phyloP scores from a whole-genome alignment of 2,329 filamentous ascomycete species.

The Boeremia lycopersici region DNA sequence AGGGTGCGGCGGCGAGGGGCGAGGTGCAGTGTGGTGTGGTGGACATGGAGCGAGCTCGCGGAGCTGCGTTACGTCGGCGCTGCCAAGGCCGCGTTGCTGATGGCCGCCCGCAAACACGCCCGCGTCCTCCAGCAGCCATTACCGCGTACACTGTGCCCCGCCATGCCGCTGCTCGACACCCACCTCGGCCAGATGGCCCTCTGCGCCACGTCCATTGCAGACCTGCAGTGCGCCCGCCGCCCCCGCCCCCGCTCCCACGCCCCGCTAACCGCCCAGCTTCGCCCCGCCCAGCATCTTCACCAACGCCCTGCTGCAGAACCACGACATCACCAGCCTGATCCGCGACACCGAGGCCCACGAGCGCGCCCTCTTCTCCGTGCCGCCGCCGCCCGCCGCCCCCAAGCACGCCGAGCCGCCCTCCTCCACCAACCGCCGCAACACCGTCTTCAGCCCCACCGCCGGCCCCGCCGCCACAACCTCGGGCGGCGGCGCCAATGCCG shows the following conservation, averaged over 20 bases:
- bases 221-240: slow-evolving; percentile 49
- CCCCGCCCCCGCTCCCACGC: not conserved
- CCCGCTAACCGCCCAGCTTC: slow-evolving; percentile 64
- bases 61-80: slow-evolving; percentile 16
- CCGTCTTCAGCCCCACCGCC: slow-evolving; percentile 52
- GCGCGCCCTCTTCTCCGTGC: slow-evolving; percentile 90
- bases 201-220: slow-evolving; percentile 55
- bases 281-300: slow-evolving; percentile 93
- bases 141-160: no score
- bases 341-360: slow-evolving; percentile 95
- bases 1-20: no score
- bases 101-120: slow-evolving; percentile 12
- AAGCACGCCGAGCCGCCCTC: slow-evolving; percentile 54
- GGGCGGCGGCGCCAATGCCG: slow-evolving; percentile 49
- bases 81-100: not conserved
- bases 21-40: no score
- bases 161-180: slow-evolving; percentile 53
- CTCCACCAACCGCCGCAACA: slow-evolving; percentile 53
- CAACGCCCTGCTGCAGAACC: slow-evolving; percentile 83
- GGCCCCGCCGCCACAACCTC: slow-evolving; percentile 37
- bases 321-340: slow-evolving; percentile 93
- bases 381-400: slow-evolving; percentile 64
- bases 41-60: slow-evolving; percentile 17
- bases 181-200: slow-evolving; percentile 59
- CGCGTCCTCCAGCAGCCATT: no score